Evolutionary conservation across 2,329 filamentous ascomycete genomes (phyloP).

Genomic region (Fusarium sp.): DNA sequence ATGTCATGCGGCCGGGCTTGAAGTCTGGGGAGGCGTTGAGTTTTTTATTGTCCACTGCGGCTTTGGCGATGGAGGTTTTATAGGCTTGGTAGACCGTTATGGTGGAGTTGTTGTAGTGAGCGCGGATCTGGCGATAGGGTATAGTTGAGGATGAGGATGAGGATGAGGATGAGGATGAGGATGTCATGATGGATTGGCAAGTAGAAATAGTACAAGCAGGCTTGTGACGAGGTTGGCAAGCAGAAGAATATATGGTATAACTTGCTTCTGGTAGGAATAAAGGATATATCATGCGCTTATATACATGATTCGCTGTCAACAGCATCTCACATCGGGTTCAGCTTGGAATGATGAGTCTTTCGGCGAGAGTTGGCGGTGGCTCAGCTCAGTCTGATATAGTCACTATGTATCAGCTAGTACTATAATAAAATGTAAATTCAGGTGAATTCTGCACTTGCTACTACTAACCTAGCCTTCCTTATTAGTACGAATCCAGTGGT

Average conservation of each 20-base stretch:
- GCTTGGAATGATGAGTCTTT: constrained; percentile 27
- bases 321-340: background rate
- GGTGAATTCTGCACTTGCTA: no score
- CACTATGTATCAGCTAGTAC: background rate
- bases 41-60: constrained; percentile 62
- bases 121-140: constrained; percentile 64
- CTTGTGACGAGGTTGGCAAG: background rate
- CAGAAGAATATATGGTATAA: background rate
- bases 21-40: constrained; percentile 66
- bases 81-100: constrained; percentile 74
- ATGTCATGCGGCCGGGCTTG: constrained; percentile 67
- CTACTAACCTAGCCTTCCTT: no score
- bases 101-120: constrained; percentile 59
- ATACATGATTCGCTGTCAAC: background rate
- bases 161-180: constrained; percentile 11
- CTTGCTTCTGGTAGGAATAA: background rate
- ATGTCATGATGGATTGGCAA: constrained; percentile 27
- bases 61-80: constrained; percentile 60
- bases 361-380: constrained; percentile 28
- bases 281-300: background rate
- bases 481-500: no score
- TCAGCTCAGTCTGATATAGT: constrained; percentile 5
- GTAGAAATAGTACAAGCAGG: background rate
- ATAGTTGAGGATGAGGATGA: constrained; percentile 20
- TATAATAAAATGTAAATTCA: background rate